Conservation (phyloP, 768 basidiomycete genomes). For the Mycena chlorophos region DNA sequence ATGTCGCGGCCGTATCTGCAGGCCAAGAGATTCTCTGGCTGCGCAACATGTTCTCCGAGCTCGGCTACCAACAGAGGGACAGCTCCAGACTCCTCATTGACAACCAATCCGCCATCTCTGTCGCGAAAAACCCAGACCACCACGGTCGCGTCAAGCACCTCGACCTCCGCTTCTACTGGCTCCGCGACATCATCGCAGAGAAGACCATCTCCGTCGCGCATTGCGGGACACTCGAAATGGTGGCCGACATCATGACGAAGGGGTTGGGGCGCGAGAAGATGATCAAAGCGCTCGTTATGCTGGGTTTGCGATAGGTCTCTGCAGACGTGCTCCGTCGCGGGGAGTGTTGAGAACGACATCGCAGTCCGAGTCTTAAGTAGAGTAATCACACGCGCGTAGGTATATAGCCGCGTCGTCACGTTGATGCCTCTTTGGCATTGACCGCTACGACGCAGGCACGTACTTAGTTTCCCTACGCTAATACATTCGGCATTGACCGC, state of each 20-base stretch:
- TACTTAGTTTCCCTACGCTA: background rate
- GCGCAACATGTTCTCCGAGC: conserved; percentile 29
- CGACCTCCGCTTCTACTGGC: conserved; percentile 28
- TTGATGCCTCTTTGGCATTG: background rate
- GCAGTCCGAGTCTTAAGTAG: too few relatives aligned
- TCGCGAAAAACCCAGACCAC: conserved; percentile 38
- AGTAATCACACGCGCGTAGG: background rate
- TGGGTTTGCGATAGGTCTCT: background rate
- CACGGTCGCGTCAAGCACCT: conserved; percentile 34
- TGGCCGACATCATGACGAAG: conserved; percentile 28
- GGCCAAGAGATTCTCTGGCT: conserved; percentile 35
- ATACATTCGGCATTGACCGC: background rate
- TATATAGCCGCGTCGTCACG: background rate
- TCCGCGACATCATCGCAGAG: conserved; percentile 22
- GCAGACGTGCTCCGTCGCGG: background rate
- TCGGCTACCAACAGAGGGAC: conserved; percentile 20
- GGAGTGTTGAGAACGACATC: conserved; percentile 3
- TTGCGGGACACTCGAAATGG: conserved; percentile 22
- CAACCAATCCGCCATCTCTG: conserved; percentile 36
- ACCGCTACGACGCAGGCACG: background rate
- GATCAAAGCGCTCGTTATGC: background rate
- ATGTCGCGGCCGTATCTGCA: conserved; percentile 34
- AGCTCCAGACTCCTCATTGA: conserved; percentile 34
- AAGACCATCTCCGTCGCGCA: conserved; percentile 17
- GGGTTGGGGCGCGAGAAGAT: conserved; percentile 18